Base-by-base conservation (phyloP, 768 basidiomycete genomes). In the Kwoniella sp. region DNA sequence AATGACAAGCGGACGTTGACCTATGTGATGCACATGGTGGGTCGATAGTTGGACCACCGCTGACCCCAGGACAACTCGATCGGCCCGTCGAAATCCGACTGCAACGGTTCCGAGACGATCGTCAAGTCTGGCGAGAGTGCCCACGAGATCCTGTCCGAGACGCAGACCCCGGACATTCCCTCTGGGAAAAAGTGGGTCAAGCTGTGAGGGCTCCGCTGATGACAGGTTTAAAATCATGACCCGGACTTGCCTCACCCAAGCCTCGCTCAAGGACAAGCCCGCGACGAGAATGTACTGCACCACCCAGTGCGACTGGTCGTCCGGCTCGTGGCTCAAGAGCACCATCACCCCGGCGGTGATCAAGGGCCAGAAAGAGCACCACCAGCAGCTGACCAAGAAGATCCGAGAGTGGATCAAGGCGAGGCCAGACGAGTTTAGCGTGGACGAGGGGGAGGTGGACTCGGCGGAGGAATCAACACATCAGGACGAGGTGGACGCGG, bases 321-420 rank as follows among this genome's bases (percentile, higher is more conserved):
- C 55, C 1, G 46, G 45, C 0, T 57, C 55, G 1, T 37, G 50
- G 52, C 52, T 63, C 15, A 63, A 63, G 40, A 12, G 45, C 9
- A 54, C 58, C 5, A 60, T 63, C 34, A 60, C 62, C 2, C 62
- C 62, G 4, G 62, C 62, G 3, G 62, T 63, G 15, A 63, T 63
- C 51, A 63, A 60, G 22, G 62, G 62, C 1, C 62, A 63, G 32
- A 59, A 60, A 26, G 52, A 54, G 28, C 46, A 63, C 41, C 56
- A 60, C 38, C 38, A 46, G 28, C 20, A 57, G 25, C 36, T 59
- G 38, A 17, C 50, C 15, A 20, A 37, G n/a, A 39, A 31, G 28
- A 28, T 56, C 2, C 46, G 38, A 10, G 41, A 44, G 1, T 60
- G 58, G 58, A 44, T 63, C 33, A 51, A 57, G 29, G 33, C 41